Evolutionary conservation across 1,284 basidiomycete species (phyloP).

Genomic region (Grifola frondosa): DNA sequence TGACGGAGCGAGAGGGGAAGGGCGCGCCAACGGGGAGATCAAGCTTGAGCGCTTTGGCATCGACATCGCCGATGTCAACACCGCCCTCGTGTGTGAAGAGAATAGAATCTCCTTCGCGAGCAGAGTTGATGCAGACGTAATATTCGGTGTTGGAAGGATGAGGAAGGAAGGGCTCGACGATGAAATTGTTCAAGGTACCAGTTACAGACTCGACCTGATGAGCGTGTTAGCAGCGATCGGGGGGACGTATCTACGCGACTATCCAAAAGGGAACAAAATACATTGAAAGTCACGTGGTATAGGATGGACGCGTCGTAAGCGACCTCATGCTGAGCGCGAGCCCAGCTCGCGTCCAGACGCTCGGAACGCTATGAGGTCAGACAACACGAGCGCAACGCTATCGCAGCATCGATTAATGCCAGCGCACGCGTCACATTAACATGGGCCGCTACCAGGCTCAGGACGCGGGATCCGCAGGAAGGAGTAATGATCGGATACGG

Average conservation of each 20-base stretch:
- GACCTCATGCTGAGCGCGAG: slow-evolving; percentile 15
- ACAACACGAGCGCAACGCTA: too few relatives aligned
- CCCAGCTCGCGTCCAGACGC: too few relatives aligned
- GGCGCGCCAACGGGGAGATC: slow-evolving; percentile 75
- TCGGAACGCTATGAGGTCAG: slow-evolving; percentile 7
- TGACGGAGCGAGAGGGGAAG: slow-evolving; percentile 79
- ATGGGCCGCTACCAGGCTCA: too few relatives aligned
- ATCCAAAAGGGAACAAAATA: slow-evolving; percentile 6
- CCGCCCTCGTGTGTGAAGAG: slow-evolving; percentile 99
- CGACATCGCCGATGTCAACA: slow-evolving; percentile 98
- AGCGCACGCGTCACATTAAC: too few relatives aligned
- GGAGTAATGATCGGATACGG: too few relatives aligned
- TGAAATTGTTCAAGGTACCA: slow-evolving; percentile 96
- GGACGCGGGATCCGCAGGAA: too few relatives aligned
- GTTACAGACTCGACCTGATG: slow-evolving; percentile 86
- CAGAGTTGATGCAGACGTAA: slow-evolving; percentile 98
- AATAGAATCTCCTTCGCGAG: slow-evolving; percentile 93
- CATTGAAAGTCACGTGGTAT: slow-evolving; percentile 14
- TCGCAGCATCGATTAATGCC: too few relatives aligned
- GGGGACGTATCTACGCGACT: too few relatives aligned
- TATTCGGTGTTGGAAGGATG: slow-evolving; percentile 94
- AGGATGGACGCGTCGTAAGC: slow-evolving; percentile 11
- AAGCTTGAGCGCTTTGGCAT: slow-evolving; percentile 94
- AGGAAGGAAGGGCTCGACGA: slow-evolving; percentile 97
- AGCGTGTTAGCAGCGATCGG: not conserved